Base-by-base conservation (phyloP, 305 asterid genomes). In the Caryopteris hybrid region DNA sequence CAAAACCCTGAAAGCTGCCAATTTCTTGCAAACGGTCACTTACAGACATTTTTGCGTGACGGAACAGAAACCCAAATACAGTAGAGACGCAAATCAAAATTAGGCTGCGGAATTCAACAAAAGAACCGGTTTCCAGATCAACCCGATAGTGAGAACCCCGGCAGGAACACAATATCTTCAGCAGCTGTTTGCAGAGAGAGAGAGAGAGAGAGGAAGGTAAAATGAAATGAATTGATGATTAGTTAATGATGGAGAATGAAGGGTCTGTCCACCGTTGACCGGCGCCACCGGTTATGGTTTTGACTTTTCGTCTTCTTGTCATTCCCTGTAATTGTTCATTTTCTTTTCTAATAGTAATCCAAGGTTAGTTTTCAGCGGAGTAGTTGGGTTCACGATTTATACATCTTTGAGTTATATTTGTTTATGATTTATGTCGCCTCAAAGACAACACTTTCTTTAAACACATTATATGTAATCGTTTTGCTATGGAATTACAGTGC, bases 1-100 rank as follows among this genome's bases (percentile, higher is more conserved):
- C 42, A 34, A 39, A 31, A 61, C 55, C 43, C 55, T 14, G 16
- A 43, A 61, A 64, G 63, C 8, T 17, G 63, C 13, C 20, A 55
- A 39, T 22, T 56, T 72, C 14, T 1, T 31, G 8, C 21, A 13
- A 29, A 56, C 2, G 21, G 39, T 14, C 7, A 74, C 83, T 79
- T 72, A 79, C 83, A 63, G 80, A 71, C 83, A 79, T 78, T 57
- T 66, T n/a, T n/a, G n/a, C n/a, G n/a, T n/a, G n/a, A n/a, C 10
- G 51, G 14, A 36, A 6, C 10, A 4, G 29, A 36, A 50, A 14
- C 53, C 53, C 76, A 67, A 68, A 66, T 53, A 71, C 68, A n/a
- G 46, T 23, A 33, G 58, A 20, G 56, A 29, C 42, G 45, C 51
- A 61, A 56, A 46, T 6, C 16, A 29, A 43, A 56, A 27, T 21